Percentiles rank a stretch among this genome's conserved stretches.
Conservation (phyloP, 768 basidiomycete species). For the Rubroboletus pulcherrimus region DNA sequence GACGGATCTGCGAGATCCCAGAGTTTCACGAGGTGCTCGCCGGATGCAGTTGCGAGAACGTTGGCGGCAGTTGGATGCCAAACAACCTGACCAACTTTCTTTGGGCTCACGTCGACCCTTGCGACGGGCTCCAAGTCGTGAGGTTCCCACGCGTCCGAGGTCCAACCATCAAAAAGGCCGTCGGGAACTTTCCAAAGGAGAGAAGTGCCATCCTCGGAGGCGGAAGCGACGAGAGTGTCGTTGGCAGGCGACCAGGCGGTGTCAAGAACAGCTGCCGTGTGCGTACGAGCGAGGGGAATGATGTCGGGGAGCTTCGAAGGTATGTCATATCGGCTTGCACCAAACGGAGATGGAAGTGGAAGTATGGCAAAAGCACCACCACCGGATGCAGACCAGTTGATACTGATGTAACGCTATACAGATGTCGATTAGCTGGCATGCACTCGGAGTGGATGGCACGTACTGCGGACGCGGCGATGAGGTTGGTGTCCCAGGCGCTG, state of each 20-base stretch:
- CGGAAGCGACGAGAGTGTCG: conserved; percentile 86
- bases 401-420: conserved; percentile 72
- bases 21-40: conserved; percentile 84
- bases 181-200: conserved; percentile 85
- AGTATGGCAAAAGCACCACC: conserved; percentile 95
- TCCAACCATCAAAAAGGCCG: conserved; percentile 77
- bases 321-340: conserved; percentile 45
- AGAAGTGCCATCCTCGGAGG: conserved; percentile 91
- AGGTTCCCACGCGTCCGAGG: conserved; percentile 75
- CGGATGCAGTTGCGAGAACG: conserved; percentile 76
- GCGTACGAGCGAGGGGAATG: conserved; percentile 85
- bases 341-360: conserved; percentile 75
- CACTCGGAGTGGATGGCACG: not conserved
- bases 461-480: conserved; percentile 81
- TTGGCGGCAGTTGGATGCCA: conserved; percentile 91
- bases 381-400: conserved; percentile 93
- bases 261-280: conserved; percentile 83
- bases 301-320: conserved; percentile 86
- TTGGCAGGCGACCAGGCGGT: conserved; percentile 97
- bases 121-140: conserved; percentile 83
- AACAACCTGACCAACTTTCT: conserved; percentile 90
- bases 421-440: not conserved
- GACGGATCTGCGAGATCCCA: conserved; percentile 87
- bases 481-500: conserved; percentile 95
- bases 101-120: conserved; percentile 70